Evolutionary conservation across 495 filamentous ascomycete genomes (phyloP).

Genomic region (Clohesyomyces aquaticus): DNA sequence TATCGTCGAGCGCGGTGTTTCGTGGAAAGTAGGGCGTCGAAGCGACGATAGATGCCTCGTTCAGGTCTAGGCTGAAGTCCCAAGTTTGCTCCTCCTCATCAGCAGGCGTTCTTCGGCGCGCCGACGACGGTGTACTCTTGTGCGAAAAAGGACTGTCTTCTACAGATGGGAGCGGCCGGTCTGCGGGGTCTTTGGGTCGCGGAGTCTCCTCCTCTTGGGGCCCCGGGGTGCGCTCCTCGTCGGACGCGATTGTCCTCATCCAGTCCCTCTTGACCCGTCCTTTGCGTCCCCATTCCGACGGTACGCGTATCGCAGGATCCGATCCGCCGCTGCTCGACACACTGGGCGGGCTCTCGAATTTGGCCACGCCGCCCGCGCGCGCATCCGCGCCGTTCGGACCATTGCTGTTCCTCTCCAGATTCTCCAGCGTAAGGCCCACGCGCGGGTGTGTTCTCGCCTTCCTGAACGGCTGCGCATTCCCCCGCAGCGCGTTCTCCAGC

Average conservation of each 20-base stretch:
- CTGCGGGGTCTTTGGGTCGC: slow-evolving; percentile 14
- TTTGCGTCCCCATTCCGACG: slow-evolving; percentile 62
- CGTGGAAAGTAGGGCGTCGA: slow-evolving; percentile 63
- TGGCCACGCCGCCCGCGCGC: background rate
- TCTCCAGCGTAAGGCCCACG: slow-evolving; percentile 42
- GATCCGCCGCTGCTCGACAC: slow-evolving; percentile 41
- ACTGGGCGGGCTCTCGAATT: slow-evolving; percentile 36
- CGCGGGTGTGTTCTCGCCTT: slow-evolving; percentile 43
- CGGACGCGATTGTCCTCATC: slow-evolving; percentile 49
- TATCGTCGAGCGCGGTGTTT: slow-evolving; percentile 56
- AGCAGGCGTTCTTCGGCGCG: slow-evolving; percentile 46
- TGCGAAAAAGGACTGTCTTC: slow-evolving; percentile 50
- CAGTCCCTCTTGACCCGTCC: slow-evolving; percentile 58
- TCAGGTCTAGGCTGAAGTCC: slow-evolving; percentile 66
- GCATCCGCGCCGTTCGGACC: slow-evolving; percentile 1
- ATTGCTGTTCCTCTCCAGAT: slow-evolving; percentile 41
- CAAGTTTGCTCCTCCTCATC: slow-evolving; percentile 57
- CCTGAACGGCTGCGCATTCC: slow-evolving; percentile 43
- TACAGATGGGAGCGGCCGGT: slow-evolving; percentile 53
- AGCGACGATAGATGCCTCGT: slow-evolving; percentile 62
- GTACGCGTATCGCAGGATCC: slow-evolving; percentile 59
- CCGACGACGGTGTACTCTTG: slow-evolving; percentile 48
- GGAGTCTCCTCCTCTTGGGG: slow-evolving; percentile 40
- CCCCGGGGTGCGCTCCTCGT: slow-evolving; percentile 42
- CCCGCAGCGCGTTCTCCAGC: slow-evolving; percentile 41